Conservation (phyloP, 2,329 filamentous ascomycete genomes). For the Colletotrichum cuscutae region DNA sequence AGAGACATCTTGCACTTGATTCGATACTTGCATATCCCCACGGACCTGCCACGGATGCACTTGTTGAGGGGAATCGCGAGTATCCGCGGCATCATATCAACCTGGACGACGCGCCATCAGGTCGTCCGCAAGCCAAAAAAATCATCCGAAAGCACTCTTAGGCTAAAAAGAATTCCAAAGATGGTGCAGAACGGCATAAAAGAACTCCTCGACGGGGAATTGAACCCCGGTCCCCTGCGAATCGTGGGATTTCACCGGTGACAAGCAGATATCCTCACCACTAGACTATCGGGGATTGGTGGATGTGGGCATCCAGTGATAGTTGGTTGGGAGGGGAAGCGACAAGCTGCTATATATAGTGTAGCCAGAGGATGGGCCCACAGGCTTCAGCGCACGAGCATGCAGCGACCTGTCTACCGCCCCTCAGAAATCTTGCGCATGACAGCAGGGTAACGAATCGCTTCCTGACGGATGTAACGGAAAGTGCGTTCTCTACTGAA, state of each 20-base stretch:
- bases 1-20: too few species aligned
- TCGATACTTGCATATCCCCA: too few species aligned
- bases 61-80: too few species aligned
- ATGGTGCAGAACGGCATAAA: background rate
- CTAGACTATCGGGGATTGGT: background rate
- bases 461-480: background rate
- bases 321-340: background rate
- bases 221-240: background rate
- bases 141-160: too few species aligned
- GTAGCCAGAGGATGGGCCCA: background rate
- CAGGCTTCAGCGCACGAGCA: too few species aligned
- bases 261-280: background rate
- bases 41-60: too few species aligned
- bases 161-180: fast-evolving
- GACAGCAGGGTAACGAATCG: too few species aligned
- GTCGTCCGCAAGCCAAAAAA: too few species aligned
- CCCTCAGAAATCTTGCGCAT: background rate
- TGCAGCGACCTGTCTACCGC: background rate
- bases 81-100: too few species aligned
- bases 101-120: too few species aligned
- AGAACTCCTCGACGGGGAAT: background rate
- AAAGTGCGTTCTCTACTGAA: background rate
- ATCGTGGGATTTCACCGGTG: background rate
- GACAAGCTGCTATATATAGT: fast-evolving
- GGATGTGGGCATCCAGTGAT: background rate